A percentile compares a stretch with the other conserved stretches of the same genome.
phyloP scores from a whole-genome alignment of 306 rosid species.

The Adenanthera pavonina region DNA sequence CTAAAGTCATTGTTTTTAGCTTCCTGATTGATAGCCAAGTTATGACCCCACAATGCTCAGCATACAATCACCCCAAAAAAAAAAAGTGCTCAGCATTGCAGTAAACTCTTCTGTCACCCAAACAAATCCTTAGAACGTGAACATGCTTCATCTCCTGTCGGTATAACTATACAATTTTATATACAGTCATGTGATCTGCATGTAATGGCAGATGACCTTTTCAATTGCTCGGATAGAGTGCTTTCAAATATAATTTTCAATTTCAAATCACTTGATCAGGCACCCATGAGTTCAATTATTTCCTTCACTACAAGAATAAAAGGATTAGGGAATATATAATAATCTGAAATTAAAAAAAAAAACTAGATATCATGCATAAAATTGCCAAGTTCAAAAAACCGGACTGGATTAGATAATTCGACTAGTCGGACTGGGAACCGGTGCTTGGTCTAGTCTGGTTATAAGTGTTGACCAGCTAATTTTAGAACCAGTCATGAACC shows the following conservation, averaged over 20 bases:
- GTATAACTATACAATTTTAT: background rate
- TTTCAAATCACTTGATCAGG: background rate
- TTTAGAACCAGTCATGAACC: too few species aligned
- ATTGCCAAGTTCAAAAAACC: too few species aligned
- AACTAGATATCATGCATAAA: background rate
- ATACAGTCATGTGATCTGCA: background rate
- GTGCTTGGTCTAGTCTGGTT: too few species aligned
- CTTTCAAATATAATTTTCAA: background rate
- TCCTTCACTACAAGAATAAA: background rate
- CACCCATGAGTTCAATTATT: background rate
- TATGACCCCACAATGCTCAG: background rate
- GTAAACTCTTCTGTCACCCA: background rate
- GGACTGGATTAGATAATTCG: too few species aligned
- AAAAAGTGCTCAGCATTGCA: background rate
- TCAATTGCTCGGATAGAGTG: background rate
- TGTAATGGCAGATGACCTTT: background rate
- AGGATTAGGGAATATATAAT: background rate
- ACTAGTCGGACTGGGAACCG: too few species aligned
- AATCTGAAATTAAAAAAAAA: background rate
- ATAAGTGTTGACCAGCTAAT: too few species aligned
- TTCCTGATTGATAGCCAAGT: constrained; percentile 7
- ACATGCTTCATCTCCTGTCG: background rate
- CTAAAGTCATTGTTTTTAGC: background rate
- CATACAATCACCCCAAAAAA: background rate
- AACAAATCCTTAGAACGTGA: background rate